Evolutionary conservation across 192 early-diverging fungal species (phyloP).

Genomic region (Backusella macrospora): DNA sequence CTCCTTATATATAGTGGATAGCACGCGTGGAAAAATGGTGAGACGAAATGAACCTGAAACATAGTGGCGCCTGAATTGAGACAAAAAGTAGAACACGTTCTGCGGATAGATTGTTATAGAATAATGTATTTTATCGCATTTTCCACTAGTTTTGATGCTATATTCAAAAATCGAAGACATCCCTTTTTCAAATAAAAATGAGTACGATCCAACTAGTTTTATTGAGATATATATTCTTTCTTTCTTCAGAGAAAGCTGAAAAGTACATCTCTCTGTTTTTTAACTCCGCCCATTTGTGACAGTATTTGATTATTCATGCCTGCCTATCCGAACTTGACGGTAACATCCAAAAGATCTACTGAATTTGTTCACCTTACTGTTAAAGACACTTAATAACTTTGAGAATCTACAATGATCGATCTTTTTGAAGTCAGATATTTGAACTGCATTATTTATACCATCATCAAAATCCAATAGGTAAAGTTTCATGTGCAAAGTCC

Average conservation of each 20-base stretch:
- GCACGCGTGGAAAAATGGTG: conserved; percentile 16
- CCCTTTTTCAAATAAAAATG: not conserved
- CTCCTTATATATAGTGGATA: not conserved
- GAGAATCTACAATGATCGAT: not conserved
- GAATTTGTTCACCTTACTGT: not conserved
- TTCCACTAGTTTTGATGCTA: not conserved
- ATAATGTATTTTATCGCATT: not conserved
- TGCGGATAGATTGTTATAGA: not conserved
- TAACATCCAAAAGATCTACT: not conserved
- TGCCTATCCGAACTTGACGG: not conserved
- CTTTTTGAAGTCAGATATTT: not conserved
- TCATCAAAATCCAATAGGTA: not conserved
- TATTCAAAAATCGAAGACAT: not conserved
- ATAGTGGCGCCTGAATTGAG: conserved; percentile 17
- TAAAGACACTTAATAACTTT: not conserved
- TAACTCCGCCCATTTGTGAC: not conserved
- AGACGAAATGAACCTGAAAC: conserved; percentile 25
- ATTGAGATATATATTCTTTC: no score
- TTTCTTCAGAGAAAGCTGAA: not conserved
- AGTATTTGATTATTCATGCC: not conserved
- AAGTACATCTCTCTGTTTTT: not conserved
- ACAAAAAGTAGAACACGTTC: conserved; percentile 21
- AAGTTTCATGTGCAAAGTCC: not conserved
- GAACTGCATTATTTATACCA: not conserved
- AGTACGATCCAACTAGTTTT: not conserved